Base-by-base conservation (phyloP, 768 basidiomycete species). In the Boletus tylopilopsis region DNA sequence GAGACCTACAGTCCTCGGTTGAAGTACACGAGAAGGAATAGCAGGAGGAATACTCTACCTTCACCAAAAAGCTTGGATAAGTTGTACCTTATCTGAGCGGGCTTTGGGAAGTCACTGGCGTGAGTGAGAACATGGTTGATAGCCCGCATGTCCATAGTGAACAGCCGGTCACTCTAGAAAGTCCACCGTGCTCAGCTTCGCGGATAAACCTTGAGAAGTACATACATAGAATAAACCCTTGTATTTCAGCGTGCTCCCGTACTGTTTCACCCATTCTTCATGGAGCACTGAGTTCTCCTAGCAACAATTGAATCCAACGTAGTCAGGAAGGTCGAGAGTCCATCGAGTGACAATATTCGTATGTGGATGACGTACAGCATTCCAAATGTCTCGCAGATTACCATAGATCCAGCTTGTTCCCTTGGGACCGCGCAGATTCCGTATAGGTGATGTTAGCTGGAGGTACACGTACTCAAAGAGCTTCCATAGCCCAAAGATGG, bases 351-450 rank as follows among this genome's bases (percentile, higher is more conserved):
- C n/a, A n/a, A n/a, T n/a, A n/a, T n/a, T n/a, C n/a, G n/a, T n/a
- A n/a, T n/a, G n/a, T n/a, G n/a, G n/a, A n/a, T n/a, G n/a, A n/a
- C n/a, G n/a, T n/a, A n/a, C n/a, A 8, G 67, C 70, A n/a, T 73
- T 63, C 60, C 65, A 68, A 13, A 82, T 75, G 13, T 76, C 68
- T 42, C 63, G 68, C 59, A 79, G 53, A 53, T 80, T 75, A 0
- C 82, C 81, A 53, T 63, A n/a, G n/a, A n/a, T n/a, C n/a, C n/a
- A n/a, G n/a, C n/a, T n/a, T n/a, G 66, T 42, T 49, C 60, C 76
- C 11, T 72, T 66, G 1, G 80, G 81, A 27, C 54, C 54, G 76
- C 12, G 27, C 29, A 13, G 3, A 13, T 30, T 30, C 29, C 13
- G 12, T 13, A 30, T 5, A 13, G 29, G 73, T 0, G 79, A 80